Evolutionary conservation across 768 basidiomycete genomes (phyloP).

Genomic region (Tulasnella sp.): DNA sequence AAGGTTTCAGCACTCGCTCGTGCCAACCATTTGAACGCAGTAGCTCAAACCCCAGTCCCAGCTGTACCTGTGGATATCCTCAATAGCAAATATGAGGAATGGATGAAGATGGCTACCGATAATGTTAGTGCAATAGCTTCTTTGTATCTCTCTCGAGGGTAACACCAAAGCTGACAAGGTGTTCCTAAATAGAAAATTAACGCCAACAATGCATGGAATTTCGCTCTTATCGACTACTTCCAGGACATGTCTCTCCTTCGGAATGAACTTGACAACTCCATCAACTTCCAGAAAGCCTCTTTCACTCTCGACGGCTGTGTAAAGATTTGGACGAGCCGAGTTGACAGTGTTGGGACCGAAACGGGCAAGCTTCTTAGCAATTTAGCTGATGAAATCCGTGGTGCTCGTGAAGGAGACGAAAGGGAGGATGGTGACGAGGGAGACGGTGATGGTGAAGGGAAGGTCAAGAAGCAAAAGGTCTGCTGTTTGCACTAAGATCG

Average conservation of each 20-base stretch:
- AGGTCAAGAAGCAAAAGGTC: conserved; percentile 46
- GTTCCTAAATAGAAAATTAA: conserved; percentile 81
- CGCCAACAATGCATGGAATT: conserved; percentile 93
- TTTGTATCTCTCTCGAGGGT: not conserved
- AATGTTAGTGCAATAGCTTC: conserved; percentile 53
- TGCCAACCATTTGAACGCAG: conserved; percentile 22
- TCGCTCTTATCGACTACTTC: conserved; percentile 97
- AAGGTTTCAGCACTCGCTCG: conserved; percentile 28
- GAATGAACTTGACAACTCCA: conserved; percentile 87
- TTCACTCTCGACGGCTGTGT: conserved; percentile 97
- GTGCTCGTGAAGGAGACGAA: conserved; percentile 41
- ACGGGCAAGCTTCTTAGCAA: conserved; percentile 92
- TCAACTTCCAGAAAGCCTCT: conserved; percentile 98
- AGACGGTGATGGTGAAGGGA: conserved; percentile 45
- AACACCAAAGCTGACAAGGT: conserved; percentile 14
- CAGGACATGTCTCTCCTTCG: conserved; percentile 94
- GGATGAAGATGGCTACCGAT: conserved; percentile 99
- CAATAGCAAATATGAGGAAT: conserved; percentile 92
- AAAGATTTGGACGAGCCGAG: conserved; percentile 98
- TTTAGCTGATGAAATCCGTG: conserved; percentile 58
- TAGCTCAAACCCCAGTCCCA: conserved; percentile 25
- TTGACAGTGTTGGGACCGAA: conserved; percentile 94
- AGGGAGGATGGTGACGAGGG: conserved; percentile 58
- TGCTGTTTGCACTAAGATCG: conserved; percentile 3
- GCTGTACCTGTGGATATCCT: conserved; percentile 60